phyloP scores from a whole-genome alignment of 805 yeast species.

The Jamesozyma hellenica region DNA sequence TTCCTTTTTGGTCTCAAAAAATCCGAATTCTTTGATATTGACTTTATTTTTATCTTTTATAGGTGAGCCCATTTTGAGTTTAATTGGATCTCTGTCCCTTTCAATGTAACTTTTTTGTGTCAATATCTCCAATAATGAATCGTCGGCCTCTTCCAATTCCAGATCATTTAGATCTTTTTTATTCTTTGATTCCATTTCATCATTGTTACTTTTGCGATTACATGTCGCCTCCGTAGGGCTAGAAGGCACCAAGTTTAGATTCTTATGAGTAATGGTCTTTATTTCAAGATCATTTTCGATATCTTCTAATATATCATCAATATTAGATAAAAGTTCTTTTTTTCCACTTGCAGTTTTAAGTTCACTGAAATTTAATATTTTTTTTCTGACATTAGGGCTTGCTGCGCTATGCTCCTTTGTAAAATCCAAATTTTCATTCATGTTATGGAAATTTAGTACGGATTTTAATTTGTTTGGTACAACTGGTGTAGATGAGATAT shows the following conservation, averaged over 20 bases:
- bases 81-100: neutral
- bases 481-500: slow-evolving; percentile 26
- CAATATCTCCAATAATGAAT: slow-evolving; percentile 20
- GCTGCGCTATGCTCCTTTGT: neutral
- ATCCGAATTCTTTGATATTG: neutral
- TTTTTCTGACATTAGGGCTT: too few relatives aligned
- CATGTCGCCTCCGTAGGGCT: slow-evolving; percentile 10
- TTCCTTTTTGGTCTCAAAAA: neutral
- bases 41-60: neutral
- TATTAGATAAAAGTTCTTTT: slow-evolving; percentile 16
- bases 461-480: slow-evolving; percentile 20
- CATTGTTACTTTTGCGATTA: neutral
- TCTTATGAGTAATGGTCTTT: slow-evolving; percentile 6
- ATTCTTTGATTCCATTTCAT: neutral
- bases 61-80: too few relatives aligned
- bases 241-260: slow-evolving; percentile 19
- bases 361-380: neutral
- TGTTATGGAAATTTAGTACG: slow-evolving; percentile 20
- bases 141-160: slow-evolving; percentile 19
- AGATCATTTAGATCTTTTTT: slow-evolving; percentile 5
- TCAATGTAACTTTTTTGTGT: slow-evolving; percentile 16
- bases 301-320: slow-evolving; percentile 26
- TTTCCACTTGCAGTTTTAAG: neutral
- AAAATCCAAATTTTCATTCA: slow-evolving; percentile 6
- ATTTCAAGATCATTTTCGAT: slow-evolving; percentile 14